Conservation (phyloP, 352 stramenopile genomes). For the Salisapilia sapeloensis region DNA sequence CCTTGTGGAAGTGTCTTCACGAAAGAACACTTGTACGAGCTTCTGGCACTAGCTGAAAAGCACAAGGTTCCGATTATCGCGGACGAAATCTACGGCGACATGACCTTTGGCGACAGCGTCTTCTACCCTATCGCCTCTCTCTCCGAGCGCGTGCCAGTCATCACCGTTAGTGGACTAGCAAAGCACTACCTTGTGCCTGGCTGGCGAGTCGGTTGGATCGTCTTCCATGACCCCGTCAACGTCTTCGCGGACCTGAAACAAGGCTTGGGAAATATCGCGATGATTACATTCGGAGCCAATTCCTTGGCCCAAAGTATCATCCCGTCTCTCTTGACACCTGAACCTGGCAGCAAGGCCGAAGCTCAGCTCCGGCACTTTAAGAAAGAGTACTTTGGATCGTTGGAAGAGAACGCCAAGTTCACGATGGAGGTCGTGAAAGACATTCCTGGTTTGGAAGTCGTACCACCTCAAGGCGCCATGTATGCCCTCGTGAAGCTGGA, state of each 20-base stretch:
- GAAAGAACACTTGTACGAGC: slow-evolving; percentile 58
- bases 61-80: slow-evolving; percentile 89
- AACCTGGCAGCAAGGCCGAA: slow-evolving; percentile 32
- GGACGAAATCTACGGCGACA: slow-evolving; percentile 77
- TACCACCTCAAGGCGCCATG: slow-evolving; percentile 88
- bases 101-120: slow-evolving; percentile 50
- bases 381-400: slow-evolving; percentile 50
- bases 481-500: slow-evolving; percentile 88
- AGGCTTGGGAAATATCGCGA: slow-evolving; percentile 84
- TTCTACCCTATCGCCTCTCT: slow-evolving; percentile 77
- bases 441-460: slow-evolving; percentile 75
- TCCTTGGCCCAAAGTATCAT: slow-evolving; percentile 82
- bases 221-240: slow-evolving; percentile 84
- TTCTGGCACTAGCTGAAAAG: slow-evolving; percentile 52
- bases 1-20: slow-evolving; percentile 90
- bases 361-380: slow-evolving; percentile 67
- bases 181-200: slow-evolving; percentile 94
- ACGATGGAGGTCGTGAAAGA: slow-evolving; percentile 48
- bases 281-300: slow-evolving; percentile 85
- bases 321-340: slow-evolving; percentile 61
- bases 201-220: slow-evolving; percentile 91
- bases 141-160: slow-evolving; percentile 63
- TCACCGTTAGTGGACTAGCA: slow-evolving; percentile 74
- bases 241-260: slow-evolving; percentile 66
- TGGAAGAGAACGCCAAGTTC: slow-evolving; percentile 81